Evolutionary conservation across 495 filamentous ascomycete species (phyloP), one percentile per base, ranked within the genome.

Genomic region (Halenospora varia): DNA sequence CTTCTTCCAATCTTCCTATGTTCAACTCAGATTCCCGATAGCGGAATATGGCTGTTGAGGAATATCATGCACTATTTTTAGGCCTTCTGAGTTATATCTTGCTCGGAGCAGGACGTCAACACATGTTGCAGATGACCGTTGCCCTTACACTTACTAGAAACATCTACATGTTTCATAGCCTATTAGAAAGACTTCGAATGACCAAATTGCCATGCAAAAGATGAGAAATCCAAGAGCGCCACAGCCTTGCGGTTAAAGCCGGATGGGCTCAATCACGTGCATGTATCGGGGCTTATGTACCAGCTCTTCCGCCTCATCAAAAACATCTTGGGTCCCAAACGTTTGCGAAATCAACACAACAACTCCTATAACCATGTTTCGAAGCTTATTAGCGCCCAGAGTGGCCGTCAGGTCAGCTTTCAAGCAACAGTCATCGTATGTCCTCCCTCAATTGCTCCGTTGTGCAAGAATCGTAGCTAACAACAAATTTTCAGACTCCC

Each of bases 321-420:
- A 25, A 51, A 42, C 52, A 44, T 53, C 54, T 23, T 46, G 90
- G 90, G 86, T 82, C 88, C 73, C 78, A 83, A 55, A 81, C 71
- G 57, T 71, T 81, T 72, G 75, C 88, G 68, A 72, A 88, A 75
- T 81, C 85, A 68, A 35, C 25, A 47, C 56, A 55, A 49, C 55
- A 53, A 15, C 22, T 45, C 9, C 49, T 29, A 20, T 46, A 35
- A 62, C 39, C 48, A 93, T 94, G 89, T 83, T 91, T 73, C 81
- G 87, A 57, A 82, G 73, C 61, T 75, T 83, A 73, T 74, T 88
- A 68, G 72, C 90, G 73, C 83, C 85, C 63, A 79, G 84, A 76
- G 74, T 81, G 62, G 74, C 79, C 62, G 81, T 83, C 69, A 83
- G 82, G 80, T 79, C 86, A 73, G 79, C 80, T 63, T 77, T 89